Conservation (phyloP, 2,329 filamentous ascomycete genomes). For the Sclerotinia minor region DNA sequence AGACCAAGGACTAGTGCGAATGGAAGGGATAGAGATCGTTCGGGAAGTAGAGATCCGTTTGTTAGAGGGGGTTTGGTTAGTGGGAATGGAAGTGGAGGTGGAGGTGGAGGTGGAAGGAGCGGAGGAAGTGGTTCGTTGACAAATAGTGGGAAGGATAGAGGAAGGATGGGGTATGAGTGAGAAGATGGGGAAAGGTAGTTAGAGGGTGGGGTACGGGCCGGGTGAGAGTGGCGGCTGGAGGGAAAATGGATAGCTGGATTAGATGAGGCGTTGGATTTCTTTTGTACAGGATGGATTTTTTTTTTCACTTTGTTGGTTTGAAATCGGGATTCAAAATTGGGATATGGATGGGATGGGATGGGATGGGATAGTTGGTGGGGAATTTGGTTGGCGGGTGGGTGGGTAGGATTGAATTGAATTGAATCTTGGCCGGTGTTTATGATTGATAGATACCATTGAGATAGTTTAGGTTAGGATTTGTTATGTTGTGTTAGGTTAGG, state of each 20-base stretch:
- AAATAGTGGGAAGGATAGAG: background rate
- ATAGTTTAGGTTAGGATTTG: background rate
- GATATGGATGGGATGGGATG: background rate
- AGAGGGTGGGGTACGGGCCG: background rate
- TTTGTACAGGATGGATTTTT: background rate
- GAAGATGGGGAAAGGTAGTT: background rate
- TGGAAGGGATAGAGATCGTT: slow-evolving; percentile 22
- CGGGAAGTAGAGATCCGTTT: slow-evolving; percentile 24
- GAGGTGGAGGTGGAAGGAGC: no score
- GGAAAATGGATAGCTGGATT: no score
- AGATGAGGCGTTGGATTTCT: background rate
- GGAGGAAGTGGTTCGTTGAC: no score
- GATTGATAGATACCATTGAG: slow-evolving; percentile 18
- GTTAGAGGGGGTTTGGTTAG: slow-evolving; percentile 29
- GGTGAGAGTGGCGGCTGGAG: background rate
- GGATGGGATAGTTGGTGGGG: background rate
- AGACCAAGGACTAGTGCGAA: slow-evolving; percentile 25
- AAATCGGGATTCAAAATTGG: background rate
- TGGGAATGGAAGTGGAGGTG: background rate
- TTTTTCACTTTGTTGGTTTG: background rate
- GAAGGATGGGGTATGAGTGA: background rate
- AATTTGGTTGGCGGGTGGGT: background rate
- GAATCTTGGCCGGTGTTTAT: background rate
- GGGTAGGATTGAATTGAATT: no score
- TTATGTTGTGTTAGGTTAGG: no score